Percentiles rank a stretch among this genome's conserved stretches.
phyloP scores from a whole-genome alignment of 108 stramenopile genomes.

The Nannochloropsis salina region DNA sequence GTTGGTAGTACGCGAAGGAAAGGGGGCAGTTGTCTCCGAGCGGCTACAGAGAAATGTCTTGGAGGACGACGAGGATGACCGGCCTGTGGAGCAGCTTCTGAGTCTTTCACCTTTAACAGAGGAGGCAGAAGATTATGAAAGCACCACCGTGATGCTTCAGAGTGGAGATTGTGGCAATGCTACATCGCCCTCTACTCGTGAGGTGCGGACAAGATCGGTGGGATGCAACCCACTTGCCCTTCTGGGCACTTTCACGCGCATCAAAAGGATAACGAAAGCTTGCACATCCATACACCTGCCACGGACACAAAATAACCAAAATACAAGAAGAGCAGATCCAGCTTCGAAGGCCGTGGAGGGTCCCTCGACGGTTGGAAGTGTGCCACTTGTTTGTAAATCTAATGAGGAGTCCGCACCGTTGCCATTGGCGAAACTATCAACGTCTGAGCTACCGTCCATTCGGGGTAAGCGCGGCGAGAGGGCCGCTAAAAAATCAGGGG shows the following conservation, averaged over 20 bases:
- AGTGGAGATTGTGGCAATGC: not conserved
- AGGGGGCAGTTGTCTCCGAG: not conserved
- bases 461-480: not conserved
- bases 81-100: slow-evolving; percentile 2
- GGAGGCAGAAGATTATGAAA: not conserved
- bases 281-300: no score
- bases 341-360: no score
- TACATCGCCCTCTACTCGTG: no score
- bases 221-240: slow-evolving; percentile 12
- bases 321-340: no score
- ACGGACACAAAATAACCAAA: no score
- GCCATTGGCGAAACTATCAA: no score
- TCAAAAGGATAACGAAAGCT: no score
- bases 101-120: not conserved
- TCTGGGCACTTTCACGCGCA: not conserved
- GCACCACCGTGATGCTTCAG: not conserved
- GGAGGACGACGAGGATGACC: not conserved
- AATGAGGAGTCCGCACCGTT: no score
- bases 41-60: not conserved
- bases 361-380: no score
- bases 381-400: no score
- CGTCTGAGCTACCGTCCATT: no score
- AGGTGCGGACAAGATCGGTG: not conserved
- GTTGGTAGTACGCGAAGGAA: not conserved
- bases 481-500: not conserved